Evolutionary conservation across 2,329 filamentous ascomycete genomes (phyloP), one percentile per base, ranked within the genome.

Genomic region (Colletotrichum cereale): DNA sequence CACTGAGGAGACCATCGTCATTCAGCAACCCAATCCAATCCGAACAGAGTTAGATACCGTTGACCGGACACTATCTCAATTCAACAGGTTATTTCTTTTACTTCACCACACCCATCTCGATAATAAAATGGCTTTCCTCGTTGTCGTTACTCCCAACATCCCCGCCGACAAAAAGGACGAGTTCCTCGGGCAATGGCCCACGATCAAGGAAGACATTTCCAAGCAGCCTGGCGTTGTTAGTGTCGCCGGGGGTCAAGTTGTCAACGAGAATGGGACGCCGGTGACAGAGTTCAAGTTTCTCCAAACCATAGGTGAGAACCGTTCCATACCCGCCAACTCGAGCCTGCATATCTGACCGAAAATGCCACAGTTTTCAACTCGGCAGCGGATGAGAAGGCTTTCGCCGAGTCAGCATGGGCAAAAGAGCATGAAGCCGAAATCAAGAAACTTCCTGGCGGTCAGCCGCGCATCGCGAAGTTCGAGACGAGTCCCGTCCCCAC

Each of bases 231-330:
- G 69, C 18, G 72, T 73, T 14, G 24, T 60, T 2, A 53, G 38
- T 8, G 61, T 66, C 2, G 55, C 57, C 3, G 56, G 65, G 10
- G 72, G 72, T 3, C 55, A 60, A 16, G 60, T 73, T 5, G 21
- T 72, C 40, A 66, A 29, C 5, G 65, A 73, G 18, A 60, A 57
- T 34, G 70, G 58, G 4, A 31, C 26, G 1, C 61, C 65, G 0
- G 69, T 72, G 10, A 63, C 65, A 5, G 69, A 69, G 2, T 72
- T 70, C 52, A 73, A 72, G 26, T 72, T 69, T 29, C 8, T 72
- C 5, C 57, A 73, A 12, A 55, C 52, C 12, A 53, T 66, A 2
- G 58, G 72, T 73, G 7, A 36, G 57, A 11, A n/a, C 3, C 1
- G 3, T 6, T 31, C n/a, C n/a, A 10, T 6, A 29, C 24, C 24